Base-by-base conservation (phyloP, 78 protist genomes). In the Blattamonas nauphoetae region DNA sequence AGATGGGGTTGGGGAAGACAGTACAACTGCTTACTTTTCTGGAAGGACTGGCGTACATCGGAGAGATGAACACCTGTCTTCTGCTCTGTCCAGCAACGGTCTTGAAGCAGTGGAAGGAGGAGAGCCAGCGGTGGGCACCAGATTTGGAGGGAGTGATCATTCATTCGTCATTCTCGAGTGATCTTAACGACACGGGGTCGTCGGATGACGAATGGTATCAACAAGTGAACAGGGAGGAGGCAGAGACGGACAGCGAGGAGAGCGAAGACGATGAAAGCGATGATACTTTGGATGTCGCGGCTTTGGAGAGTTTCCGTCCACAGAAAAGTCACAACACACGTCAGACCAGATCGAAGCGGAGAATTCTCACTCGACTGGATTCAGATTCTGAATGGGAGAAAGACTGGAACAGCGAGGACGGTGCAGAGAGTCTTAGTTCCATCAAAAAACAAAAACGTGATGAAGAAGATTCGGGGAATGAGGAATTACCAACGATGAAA, bases 1-100 rank as follows among this genome's bases (percentile, higher is more conserved):
- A 97, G 41, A 95, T 95, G 97, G 95, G 71, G 45, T 87, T 96
- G 33, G 98, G 99, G 41, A 97, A 97, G 87, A 97, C 99, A 0
- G 64, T 97, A 21, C 97, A 96, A 84, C 38, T 89, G 41, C 63
- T 90, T 0, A 80, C 96, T 11, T 92, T 96, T 45, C 78, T 95
- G 0, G 90, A 92, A 1, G 85, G 89, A 0, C 86, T 96, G 45
- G 88, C 80, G 11, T 34, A 45, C 45, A 78, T 92, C 34, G 79
- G 78, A 29, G 36, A 45, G 41, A 41, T 45, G 41, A 91, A 93
- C 0, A 91, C 97, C 34, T 63, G 82, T 1, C 64, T 96, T 1
- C 78, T 97, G 38, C 93, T 93, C 34, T 94, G 94, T 78, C 98
- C 98, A 0, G 94, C 96, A 1, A 95, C 98, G 5, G 78, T 94